These are phyloP conservation scores for Podila epicladia DNA, from an alignment of 192 early-diverging fungal species.

Conservation along the genomic window DNA sequence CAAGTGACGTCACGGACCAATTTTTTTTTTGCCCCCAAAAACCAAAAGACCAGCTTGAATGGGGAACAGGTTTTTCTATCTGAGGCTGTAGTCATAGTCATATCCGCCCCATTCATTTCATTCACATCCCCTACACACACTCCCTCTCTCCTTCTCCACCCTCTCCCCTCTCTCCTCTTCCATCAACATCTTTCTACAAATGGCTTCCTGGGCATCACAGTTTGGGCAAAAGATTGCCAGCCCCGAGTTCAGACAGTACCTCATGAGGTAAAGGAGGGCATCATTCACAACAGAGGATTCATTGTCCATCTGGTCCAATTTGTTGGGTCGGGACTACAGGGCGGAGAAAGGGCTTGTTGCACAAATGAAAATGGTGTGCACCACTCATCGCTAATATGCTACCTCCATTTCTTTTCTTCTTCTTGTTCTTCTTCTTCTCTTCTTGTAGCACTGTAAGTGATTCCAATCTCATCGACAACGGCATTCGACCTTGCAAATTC, in stretches of 20 bases:
- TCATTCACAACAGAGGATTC: neutral
- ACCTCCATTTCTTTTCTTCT: neutral
- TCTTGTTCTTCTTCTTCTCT: neutral
- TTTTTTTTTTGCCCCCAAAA: too few relatives aligned
- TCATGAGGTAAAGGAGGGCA: conserved; percentile 64
- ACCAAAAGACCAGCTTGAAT: neutral
- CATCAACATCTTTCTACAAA: neutral
- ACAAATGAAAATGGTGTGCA: too few relatives aligned
- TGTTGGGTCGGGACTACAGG: too few relatives aligned
- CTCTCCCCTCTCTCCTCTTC: neutral
- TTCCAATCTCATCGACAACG: neutral
- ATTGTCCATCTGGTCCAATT: too few relatives aligned
- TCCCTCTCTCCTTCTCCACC: neutral
- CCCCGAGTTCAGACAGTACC: conserved; percentile 72
- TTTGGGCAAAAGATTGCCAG: conserved; percentile 43
- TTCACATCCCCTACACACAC: neutral
- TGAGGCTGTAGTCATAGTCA: neutral
- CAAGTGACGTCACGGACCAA: too few relatives aligned
- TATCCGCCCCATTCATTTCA: neutral
- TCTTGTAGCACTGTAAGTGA: conserved; percentile 62
- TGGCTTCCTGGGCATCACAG: conserved; percentile 51
- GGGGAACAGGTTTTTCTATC: neutral
- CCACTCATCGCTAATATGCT: too few relatives aligned
- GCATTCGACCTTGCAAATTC: too few relatives aligned
- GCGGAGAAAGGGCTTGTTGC: too few relatives aligned